Evolutionary conservation across 306 rosid genomes (phyloP), one percentile per base, ranked within the genome.

Genomic region (Fragaria vesca): DNA sequence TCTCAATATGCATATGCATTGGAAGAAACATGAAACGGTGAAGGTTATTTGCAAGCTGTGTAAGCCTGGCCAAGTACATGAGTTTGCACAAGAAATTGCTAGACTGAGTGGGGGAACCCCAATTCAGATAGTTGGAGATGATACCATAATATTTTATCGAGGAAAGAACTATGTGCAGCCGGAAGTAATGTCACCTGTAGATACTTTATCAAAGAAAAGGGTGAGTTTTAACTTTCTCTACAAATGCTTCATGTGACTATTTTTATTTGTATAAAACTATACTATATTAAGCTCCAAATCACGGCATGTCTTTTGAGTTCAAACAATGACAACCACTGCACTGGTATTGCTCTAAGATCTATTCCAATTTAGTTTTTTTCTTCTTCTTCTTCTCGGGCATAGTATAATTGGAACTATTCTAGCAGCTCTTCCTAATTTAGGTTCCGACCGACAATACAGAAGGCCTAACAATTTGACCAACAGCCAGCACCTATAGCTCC

Each of bases 1-100:
- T 88, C 95, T 95, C 70, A 95, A 95, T 78, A 91, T 95, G 98
- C 97, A 95, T 77, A 81, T 95, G 98, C 98, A 92, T 81, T 92
- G 98, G 98, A 94, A 94, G 83, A 94, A 87, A 82, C 98, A 94
- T n/a, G 97, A 95, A 82, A 92, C 97, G 2, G 96, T 90, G 32
- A 89, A 91, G 89, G 91, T 87, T 82, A 84, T 90, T 30, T 95
- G 95, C 91, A 92, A 95, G 75, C 89, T 93, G 38, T 83, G 96
- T 83, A 91, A 91, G 80, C 98, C 97, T 66, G 96, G 93, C 78
- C 93, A 91, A 80, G 91, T 87, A 45, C 93, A 91, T 1, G 97
- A 92, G 28, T 95, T 88, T 74, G 97, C 97, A 13, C 80, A 88
- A 72, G 97, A 95, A 85, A 91, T 92, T 78, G 97, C 97, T 61